Evolutionary conservation across 208 protist species (phyloP).

Genomic region (Angomonas deanei): DNA sequence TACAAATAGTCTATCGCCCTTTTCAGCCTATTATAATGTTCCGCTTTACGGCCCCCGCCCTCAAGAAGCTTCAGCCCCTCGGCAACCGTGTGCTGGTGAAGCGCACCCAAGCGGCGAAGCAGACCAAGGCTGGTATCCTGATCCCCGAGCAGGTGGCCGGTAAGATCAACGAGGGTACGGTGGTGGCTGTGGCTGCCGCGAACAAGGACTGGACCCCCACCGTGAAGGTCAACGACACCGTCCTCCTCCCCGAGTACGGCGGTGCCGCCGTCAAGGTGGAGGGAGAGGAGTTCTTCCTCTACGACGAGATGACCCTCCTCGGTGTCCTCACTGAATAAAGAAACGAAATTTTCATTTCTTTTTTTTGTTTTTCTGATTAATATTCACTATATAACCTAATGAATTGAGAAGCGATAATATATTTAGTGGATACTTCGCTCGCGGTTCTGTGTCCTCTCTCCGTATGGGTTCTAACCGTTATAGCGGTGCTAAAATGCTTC

Average conservation of each 20-base stretch:
- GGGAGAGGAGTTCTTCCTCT: constrained; percentile 91
- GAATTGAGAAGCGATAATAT: no score
- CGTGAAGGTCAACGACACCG: constrained; percentile 86
- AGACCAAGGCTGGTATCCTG: constrained; percentile 91
- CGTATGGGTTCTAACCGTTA: neutral
- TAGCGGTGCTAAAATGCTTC: neutral
- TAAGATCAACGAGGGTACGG: constrained; percentile 91
- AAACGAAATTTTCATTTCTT: neutral
- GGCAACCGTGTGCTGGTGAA: constrained; percentile 88
- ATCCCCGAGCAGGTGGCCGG: constrained; percentile 90
- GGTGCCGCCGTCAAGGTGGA: constrained; percentile 86
- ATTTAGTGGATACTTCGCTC: no score
- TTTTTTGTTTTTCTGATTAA: neutral
- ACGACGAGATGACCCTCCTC: constrained; percentile 83
- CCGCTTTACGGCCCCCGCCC: constrained; percentile 54
- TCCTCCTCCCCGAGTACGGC: constrained; percentile 89
- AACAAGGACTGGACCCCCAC: constrained; percentile 89
- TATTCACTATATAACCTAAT: neutral
- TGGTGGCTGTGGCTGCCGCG: constrained; percentile 82
- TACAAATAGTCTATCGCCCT: neutral
- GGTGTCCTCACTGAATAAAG: constrained; percentile 73
- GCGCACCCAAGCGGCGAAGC: constrained; percentile 82
- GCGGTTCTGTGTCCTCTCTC: no score
- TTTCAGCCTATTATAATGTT: constrained; percentile 45
- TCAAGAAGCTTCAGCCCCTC: constrained; percentile 89